Evolutionary conservation across 805 yeast genomes (phyloP).

Genomic region (Lipomyces anomalus): DNA sequence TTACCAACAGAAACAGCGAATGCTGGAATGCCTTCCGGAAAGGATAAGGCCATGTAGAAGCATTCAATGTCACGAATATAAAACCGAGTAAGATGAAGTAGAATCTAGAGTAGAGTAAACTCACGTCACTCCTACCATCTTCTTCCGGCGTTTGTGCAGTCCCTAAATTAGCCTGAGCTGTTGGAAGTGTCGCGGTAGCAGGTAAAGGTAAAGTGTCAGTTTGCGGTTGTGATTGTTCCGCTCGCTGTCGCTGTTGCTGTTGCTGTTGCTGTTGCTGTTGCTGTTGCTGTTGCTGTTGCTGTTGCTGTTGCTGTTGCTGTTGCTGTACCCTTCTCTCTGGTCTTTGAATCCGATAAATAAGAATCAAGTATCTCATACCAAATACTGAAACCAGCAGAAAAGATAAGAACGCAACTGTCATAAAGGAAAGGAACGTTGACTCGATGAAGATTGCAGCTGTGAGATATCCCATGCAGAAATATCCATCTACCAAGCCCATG

Average conservation of each 20-base stretch:
- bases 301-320: constrained; percentile 7
- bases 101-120: constrained; percentile 53
- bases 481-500: constrained; percentile 64
- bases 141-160: constrained; percentile 10
- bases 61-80: constrained; percentile 52
- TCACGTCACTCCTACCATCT: constrained; percentile 36
- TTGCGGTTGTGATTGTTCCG: constrained; percentile 27
- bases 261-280: constrained; percentile 24
- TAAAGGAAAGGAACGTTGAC: constrained; percentile 58
- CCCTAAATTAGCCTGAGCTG: constrained; percentile 37
- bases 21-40: constrained; percentile 56
- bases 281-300: constrained; percentile 12
- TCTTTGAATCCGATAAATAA: constrained; percentile 61
- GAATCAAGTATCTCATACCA: constrained; percentile 52
- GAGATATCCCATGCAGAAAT: constrained; percentile 56
- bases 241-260: constrained; percentile 22
- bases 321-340: constrained; percentile 26
- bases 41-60: constrained; percentile 57
- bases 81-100: constrained; percentile 49
- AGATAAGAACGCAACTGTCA: constrained; percentile 63
- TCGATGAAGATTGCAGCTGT: constrained; percentile 51
- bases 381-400: constrained; percentile 50
- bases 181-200: constrained; percentile 40
- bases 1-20: constrained; percentile 44
- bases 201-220: constrained; percentile 26